These are phyloP conservation scores for Aspergillus uvarum DNA, from an alignment of 2,329 filamentous ascomycete species.

Conservation along the genomic window DNA sequence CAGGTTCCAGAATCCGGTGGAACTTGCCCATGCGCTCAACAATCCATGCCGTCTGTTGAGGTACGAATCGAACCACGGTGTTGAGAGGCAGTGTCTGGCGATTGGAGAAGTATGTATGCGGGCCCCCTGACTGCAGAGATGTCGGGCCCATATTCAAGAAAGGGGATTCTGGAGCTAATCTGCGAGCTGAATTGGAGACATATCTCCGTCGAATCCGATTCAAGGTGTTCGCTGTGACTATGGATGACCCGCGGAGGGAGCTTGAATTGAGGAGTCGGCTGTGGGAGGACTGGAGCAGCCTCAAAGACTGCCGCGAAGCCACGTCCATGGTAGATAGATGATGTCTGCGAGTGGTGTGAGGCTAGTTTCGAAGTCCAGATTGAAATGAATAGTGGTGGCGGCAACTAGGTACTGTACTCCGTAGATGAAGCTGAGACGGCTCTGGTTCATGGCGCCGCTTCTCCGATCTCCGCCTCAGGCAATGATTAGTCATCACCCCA, in stretches of 20 bases:
- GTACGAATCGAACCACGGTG: constrained; percentile 92
- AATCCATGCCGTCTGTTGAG: constrained; percentile 99
- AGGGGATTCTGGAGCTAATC: constrained; percentile 34
- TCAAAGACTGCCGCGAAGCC: constrained; percentile 35
- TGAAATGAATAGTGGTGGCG: constrained; percentile 11
- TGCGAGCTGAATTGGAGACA: constrained; percentile 31
- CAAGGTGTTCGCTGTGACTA: constrained; percentile 21
- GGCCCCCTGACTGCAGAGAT: constrained; percentile 27
- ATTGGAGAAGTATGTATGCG: constrained; percentile 74
- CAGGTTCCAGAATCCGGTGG: constrained; percentile 86
- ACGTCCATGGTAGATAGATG: constrained; percentile 35
- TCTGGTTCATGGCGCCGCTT: constrained; percentile 18
- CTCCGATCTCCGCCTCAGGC: constrained; percentile 29
- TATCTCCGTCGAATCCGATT: constrained; percentile 28
- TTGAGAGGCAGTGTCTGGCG: constrained; percentile 74
- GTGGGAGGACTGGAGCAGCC: constrained; percentile 32
- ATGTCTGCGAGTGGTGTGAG: background rate
- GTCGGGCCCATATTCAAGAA: constrained; percentile 31
- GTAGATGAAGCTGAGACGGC: constrained; percentile 16
- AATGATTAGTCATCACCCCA: constrained; percentile 11
- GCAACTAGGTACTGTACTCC: background rate
- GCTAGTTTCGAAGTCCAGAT: constrained; percentile 3
- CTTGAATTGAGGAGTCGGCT: constrained; percentile 24
- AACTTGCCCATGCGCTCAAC: constrained; percentile 99
- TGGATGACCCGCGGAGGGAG: constrained; percentile 21